Evolutionary conservation across 805 yeast genomes (phyloP), one percentile per base, ranked within the genome.

Genomic region (Wickerhamomyces canadensis): DNA sequence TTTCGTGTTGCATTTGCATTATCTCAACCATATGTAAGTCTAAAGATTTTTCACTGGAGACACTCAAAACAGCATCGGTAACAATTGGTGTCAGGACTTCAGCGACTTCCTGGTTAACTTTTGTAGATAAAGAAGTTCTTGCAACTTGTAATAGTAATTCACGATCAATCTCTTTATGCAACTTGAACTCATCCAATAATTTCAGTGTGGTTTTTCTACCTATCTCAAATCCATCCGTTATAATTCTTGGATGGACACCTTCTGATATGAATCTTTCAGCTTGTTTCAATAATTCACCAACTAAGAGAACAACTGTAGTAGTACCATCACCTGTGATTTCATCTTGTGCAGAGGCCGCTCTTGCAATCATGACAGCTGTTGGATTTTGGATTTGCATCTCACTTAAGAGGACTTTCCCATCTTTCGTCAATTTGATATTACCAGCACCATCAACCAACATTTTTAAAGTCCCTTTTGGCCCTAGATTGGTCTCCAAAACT

Each of bases 311-410:
- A 37, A 93, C 98, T 2, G 96, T 84, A 6, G 98, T 91, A 38
- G 98, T 93, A 47, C 98, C 98, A 63, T 93, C 98, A 35, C 98
- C 98, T n/a, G 98, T 85, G 57, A 93, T 87, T 62, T 93, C 98
- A 61, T 93, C 98, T 64, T 93, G 98, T 0, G 98, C 97, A 32
- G 96, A 79, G 34, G 98, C 98, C 12, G 98, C 98, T 48, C 98
- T 75, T 3, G 98, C 95, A 64, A 84, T 84, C 84, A 84, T 78
- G 25, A 84, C 84, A 0, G 94, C 94, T 4, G 94, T 84, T 10
- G 94, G 94, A 45, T 84, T 80, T 59, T 84, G 93, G 62, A 91
- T 91, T 65, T 93, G 98, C 98, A 93, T 93, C 58, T 93, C 98
- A 28, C 84, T 76, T 42, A 93, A 69, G 39, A 93, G 68, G 7